phyloP scores from a whole-genome alignment of 1,284 basidiomycete genomes.

The Naganishia albida region DNA sequence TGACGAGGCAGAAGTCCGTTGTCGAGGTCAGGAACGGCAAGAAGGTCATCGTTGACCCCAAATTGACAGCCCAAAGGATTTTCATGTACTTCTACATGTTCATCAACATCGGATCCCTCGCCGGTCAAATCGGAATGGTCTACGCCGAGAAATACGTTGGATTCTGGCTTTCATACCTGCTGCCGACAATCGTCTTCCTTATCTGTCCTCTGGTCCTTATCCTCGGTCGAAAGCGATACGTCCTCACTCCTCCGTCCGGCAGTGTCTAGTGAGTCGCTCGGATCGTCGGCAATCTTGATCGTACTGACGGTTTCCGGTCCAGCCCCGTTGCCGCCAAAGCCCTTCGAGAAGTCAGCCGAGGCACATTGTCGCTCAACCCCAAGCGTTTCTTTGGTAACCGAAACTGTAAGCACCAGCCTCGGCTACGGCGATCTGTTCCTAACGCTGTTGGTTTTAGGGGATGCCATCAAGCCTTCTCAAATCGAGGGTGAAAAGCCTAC shows the following conservation, averaged over 20 bases:
- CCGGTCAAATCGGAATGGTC: slow-evolving; percentile 36
- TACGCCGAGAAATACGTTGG: slow-evolving; percentile 41
- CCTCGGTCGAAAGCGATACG: slow-evolving; percentile 67
- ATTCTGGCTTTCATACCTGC: slow-evolving; percentile 54
- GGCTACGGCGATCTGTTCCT: slow-evolving; percentile 43
- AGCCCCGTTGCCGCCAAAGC: slow-evolving; percentile 42
- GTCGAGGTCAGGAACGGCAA: slow-evolving; percentile 45
- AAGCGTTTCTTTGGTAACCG: slow-evolving; percentile 56
- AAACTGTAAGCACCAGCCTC: slow-evolving; percentile 40
- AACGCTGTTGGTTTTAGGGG: slow-evolving; percentile 61
- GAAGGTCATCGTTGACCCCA: slow-evolving; percentile 41
- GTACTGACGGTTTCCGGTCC: background rate
- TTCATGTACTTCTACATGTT: slow-evolving; percentile 48
- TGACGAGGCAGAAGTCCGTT: slow-evolving; percentile 46
- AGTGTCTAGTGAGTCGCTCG: slow-evolving; percentile 59
- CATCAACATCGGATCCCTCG: slow-evolving; percentile 53
- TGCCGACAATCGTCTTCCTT: slow-evolving; percentile 54
- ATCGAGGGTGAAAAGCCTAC: slow-evolving; percentile 38
- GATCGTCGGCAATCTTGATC: slow-evolving; percentile 51
- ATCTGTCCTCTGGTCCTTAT: slow-evolving; percentile 66
- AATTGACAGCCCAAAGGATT: slow-evolving; percentile 39
- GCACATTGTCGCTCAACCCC: slow-evolving; percentile 52
- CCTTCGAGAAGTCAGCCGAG: slow-evolving; percentile 39
- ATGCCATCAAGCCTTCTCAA: slow-evolving; percentile 54
- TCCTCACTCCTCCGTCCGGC: slow-evolving; percentile 69